Base-by-base conservation (phyloP, 2,329 filamentous ascomycete species). In the Apiospora hydei region DNA sequence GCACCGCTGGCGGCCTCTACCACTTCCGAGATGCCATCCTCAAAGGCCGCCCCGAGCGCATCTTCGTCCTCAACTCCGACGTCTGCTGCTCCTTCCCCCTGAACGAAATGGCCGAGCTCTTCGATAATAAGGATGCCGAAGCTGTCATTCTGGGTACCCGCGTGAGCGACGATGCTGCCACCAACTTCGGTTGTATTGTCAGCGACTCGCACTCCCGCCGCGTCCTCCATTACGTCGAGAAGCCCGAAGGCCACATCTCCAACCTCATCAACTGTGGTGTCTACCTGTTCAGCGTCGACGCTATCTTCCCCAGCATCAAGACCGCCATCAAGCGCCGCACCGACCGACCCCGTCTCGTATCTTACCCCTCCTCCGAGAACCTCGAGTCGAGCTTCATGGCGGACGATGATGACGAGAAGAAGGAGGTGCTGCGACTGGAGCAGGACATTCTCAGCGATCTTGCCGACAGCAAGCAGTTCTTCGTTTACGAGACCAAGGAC, bases 231-330 rank as follows among this genome's bases (percentile, higher is more conserved):
- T 98, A 99, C 85, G 96, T 99, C 82, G 96, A 98, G 89, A 98
- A 98, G 88, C 96, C 96, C 76, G 96, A 99, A 84, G 95, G 93
- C 71, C 94, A 97, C 84, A 98, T 99, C 84, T 97, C 94, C 80
- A 98, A 98, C 86, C 88, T 99, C 77, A 99, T 99, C 89, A 99
- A 98, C 88, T 98, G 96, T 84, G 96, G 96, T 78, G 95, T 99
- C 80, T 99, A 98, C 86, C 94, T 98, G 78, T 99, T 99, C 84
- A 90, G 93, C 76, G 96, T 95, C 75, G 95, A 98, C 77, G 94
- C 92, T 83, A 97, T 98, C 86, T 98, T 98, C 89, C 96, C 96
- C 75, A 94, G 94, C 77, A 98, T 99, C 83, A 92, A 92, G 81
- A 94, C 89, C 77, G 95, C 96, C 78, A 98, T 98, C 85, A 98